phyloP scores from a whole-genome alignment of 2,329 filamentous ascomycete genomes.

The Pseudogymnoascus sp. region DNA sequence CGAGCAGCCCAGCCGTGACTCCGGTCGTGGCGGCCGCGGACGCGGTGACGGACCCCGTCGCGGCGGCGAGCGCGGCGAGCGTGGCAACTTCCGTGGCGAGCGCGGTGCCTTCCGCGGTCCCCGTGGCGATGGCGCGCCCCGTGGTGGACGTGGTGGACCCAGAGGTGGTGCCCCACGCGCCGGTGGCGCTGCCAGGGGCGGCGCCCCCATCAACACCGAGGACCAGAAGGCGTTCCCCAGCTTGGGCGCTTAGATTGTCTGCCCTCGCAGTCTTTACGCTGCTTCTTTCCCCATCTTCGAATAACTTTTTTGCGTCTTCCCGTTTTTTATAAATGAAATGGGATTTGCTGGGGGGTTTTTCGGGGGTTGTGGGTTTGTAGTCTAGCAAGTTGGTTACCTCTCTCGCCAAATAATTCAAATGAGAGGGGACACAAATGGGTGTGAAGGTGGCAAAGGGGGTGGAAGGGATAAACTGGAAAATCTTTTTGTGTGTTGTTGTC shows the following conservation, averaged over 20 bases:
- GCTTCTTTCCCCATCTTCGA: not conserved
- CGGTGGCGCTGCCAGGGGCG: conserved; percentile 29
- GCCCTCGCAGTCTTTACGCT: not conserved
- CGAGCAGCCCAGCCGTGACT: conserved; percentile 45
- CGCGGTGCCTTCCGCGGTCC: conserved; percentile 45
- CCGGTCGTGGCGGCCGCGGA: conserved; percentile 40
- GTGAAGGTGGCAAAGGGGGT: not conserved
- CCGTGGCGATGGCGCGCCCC: conserved; percentile 38
- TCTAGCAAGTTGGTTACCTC: not conserved
- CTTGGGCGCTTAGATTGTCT: conserved; percentile 31
- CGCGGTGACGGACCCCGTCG: conserved; percentile 45
- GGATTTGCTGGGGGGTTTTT: not conserved
- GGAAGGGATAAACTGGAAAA: not conserved
- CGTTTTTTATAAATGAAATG: not conserved
- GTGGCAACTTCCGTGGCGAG: conserved; percentile 36
- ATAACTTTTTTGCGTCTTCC: not conserved
- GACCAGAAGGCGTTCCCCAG: conserved; percentile 45
- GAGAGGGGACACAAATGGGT: not conserved
- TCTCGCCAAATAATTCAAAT: not conserved
- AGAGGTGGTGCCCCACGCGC: conserved; percentile 31
- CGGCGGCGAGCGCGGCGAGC: conserved; percentile 38
- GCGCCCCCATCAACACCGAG: conserved; percentile 37
- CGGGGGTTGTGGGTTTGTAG: not conserved
- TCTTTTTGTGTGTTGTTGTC: not conserved
- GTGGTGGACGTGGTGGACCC: conserved; percentile 37